Conservation (phyloP, 116 monocot genomes). For the Trichopus zeylanicus region DNA sequence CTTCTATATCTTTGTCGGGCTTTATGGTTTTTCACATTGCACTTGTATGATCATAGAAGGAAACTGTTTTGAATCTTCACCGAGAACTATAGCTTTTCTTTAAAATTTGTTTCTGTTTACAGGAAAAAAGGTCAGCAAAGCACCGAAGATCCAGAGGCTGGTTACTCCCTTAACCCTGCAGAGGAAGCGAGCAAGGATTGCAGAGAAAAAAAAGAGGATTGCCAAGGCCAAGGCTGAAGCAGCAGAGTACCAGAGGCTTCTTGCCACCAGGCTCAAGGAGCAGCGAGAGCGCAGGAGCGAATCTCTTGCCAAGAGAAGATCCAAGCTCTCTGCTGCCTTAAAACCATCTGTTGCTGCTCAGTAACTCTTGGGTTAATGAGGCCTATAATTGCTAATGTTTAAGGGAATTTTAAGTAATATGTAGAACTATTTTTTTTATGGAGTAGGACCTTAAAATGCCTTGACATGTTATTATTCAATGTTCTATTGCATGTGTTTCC, state of each 20-base stretch:
- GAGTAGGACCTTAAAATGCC: too few relatives aligned
- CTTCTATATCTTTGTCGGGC: too few relatives aligned
- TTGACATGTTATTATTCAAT: too few relatives aligned
- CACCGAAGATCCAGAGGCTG: slow-evolving; percentile 74
- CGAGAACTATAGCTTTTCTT: not conserved
- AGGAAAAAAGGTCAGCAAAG: slow-evolving; percentile 72
- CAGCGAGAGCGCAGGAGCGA: slow-evolving; percentile 71
- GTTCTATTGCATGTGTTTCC: too few relatives aligned
- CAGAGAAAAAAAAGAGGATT: slow-evolving; percentile 72
- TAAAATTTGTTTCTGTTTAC: slow-evolving; percentile 3
- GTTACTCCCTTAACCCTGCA: slow-evolving; percentile 39
- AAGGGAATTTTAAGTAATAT: not conserved
- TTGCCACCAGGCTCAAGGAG: slow-evolving; percentile 79
- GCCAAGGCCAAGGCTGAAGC: slow-evolving; percentile 74
- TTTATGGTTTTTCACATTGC: too few relatives aligned
- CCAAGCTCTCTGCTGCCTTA: slow-evolving; percentile 49
- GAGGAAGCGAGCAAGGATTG: slow-evolving; percentile 36
- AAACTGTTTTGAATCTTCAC: not conserved
- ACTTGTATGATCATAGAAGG: not conserved
- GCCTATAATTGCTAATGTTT: not conserved
- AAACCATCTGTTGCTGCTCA: slow-evolving; percentile 33
- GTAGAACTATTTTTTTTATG: not conserved
- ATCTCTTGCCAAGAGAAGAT: slow-evolving; percentile 70
- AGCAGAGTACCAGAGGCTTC: slow-evolving; percentile 82
- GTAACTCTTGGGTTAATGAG: not conserved